Percentiles rank a stretch among this genome's conserved stretches.
Conservation (phyloP, 208 protist genomes). For the Trichomonas gallinae region DNA sequence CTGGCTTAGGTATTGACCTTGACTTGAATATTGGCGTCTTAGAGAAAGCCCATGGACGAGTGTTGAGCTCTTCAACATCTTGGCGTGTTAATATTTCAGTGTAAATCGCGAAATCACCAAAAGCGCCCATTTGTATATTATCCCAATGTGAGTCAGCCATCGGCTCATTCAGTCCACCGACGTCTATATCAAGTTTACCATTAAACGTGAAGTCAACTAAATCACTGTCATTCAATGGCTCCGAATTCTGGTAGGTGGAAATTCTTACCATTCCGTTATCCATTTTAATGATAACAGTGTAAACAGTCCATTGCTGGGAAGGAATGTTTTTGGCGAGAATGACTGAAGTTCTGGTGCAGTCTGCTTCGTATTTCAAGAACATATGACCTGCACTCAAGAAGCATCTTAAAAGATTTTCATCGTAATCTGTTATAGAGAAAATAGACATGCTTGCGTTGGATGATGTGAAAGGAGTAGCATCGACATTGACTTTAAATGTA, state of each 20-base stretch:
- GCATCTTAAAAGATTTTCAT: neutral
- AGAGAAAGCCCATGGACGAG: neutral
- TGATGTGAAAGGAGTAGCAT: neutral
- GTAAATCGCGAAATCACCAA: neutral
- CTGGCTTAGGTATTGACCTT: neutral
- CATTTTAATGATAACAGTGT: neutral
- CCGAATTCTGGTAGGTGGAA: neutral
- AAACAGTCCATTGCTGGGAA: neutral
- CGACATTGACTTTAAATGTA: neutral
- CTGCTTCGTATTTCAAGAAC: neutral
- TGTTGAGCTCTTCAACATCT: neutral
- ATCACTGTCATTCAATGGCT: neutral
- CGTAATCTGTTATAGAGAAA: neutral
- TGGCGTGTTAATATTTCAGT: neutral
- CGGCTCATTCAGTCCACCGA: neutral
- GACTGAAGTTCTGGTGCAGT: neutral
- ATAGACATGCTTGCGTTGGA: neutral
- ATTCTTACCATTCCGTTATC: neutral
- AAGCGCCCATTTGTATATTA: neutral
- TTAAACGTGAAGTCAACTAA: neutral
- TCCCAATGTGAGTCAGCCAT: neutral
- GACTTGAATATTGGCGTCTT: neutral
- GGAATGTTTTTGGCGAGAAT: neutral
- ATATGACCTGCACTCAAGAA: neutral
- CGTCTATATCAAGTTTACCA: neutral